A percentile compares a stretch with the other conserved stretches of the same genome.
Conservation (phyloP, 2,329 filamentous ascomycete genomes). For the Phialemoniopsis sp. region DNA sequence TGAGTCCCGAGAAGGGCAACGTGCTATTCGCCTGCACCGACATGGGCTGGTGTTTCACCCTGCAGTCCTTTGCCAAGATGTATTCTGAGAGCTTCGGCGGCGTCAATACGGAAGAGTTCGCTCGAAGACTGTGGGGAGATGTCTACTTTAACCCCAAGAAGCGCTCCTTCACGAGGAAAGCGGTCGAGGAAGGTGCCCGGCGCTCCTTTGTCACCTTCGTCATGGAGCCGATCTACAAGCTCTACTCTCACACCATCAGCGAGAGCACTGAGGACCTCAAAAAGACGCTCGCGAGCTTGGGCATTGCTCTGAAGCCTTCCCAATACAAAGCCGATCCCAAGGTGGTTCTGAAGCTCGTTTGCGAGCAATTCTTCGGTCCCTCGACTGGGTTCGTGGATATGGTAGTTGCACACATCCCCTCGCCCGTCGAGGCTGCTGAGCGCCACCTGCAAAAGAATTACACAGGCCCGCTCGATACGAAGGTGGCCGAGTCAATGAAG, state of each 20-base stretch:
- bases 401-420: conserved; percentile 85
- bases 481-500: conserved; percentile 75
- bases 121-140: conserved; percentile 86
- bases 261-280: conserved; percentile 83
- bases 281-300: conserved; percentile 70
- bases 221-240: conserved; percentile 94
- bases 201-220: conserved; percentile 93
- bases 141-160: conserved; percentile 92
- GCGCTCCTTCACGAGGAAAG: conserved; percentile 87
- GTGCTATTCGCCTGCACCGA: conserved; percentile 93
- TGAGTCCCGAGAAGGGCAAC: conserved; percentile 96
- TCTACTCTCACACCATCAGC: conserved; percentile 92
- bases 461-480: conserved; percentile 82
- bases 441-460: conserved; percentile 82
- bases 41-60: conserved; percentile 95
- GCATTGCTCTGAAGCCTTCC: conserved; percentile 84
- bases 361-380: conserved; percentile 91
- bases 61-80: conserved; percentile 93
- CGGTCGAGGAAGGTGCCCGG: conserved; percentile 73
- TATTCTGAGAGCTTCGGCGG: conserved; percentile 85
- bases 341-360: conserved; percentile 82
- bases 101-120: conserved; percentile 79
- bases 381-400: conserved; percentile 93
- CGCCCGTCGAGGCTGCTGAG: conserved; percentile 73
- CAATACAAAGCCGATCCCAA: conserved; percentile 90